Evolutionary conservation across 2,329 filamentous ascomycete species (phyloP).

Genomic region (Aotearoamyces nothofagi): DNA sequence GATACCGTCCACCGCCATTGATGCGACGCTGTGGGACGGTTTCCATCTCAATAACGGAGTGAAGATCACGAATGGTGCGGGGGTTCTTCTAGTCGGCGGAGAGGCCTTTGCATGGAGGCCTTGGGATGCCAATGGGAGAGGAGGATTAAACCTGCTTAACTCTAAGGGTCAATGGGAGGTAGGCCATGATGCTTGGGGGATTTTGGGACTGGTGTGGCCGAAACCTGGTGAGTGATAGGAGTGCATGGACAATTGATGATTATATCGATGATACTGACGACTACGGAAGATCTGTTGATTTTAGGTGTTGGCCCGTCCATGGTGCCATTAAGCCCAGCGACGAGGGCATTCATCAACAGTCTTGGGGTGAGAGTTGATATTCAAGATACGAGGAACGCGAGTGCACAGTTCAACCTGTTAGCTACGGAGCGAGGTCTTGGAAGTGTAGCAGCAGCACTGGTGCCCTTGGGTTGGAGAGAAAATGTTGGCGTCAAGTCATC

Average conservation of each 20-base stretch:
- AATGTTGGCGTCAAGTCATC: constrained; percentile 18
- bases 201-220: constrained; percentile 70
- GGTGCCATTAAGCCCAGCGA: constrained; percentile 60
- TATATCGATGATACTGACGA: too few relatives aligned
- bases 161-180: constrained; percentile 71
- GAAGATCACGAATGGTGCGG: constrained; percentile 51
- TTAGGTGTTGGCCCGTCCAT: constrained; percentile 72
- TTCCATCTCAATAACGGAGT: constrained; percentile 78
- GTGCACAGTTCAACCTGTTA: constrained; percentile 85
- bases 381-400: constrained; percentile 84
- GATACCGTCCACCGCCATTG: constrained; percentile 66
- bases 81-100: constrained; percentile 66
- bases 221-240: constrained; percentile 70
- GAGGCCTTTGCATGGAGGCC: constrained; percentile 85
- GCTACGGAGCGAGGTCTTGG: constrained; percentile 84
- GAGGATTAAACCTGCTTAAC: constrained; percentile 43
- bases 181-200: constrained; percentile 51
- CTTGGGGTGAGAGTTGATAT: constrained; percentile 79
- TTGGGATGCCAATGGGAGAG: constrained; percentile 39
- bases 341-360: constrained; percentile 54
- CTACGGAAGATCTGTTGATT: constrained; percentile 74
- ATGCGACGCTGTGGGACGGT: constrained; percentile 67
- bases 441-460: constrained; percentile 73
- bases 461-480: constrained; percentile 74
- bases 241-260: too few relatives aligned